These are phyloP conservation scores for Starmerella apicola DNA, from an alignment of 805 yeast genomes.

Conservation along the genomic window DNA sequence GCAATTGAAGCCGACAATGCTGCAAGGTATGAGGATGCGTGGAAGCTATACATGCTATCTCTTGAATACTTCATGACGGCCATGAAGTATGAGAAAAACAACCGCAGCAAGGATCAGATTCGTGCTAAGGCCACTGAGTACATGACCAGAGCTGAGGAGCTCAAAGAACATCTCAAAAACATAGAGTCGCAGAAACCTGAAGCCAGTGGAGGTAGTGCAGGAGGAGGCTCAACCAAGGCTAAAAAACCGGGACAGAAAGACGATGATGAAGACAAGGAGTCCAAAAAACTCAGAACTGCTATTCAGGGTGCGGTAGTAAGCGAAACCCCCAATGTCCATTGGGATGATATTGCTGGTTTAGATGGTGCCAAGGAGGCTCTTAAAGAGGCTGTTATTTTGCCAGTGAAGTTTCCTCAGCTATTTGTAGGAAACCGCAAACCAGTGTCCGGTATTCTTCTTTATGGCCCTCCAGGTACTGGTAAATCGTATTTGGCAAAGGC, in stretches of 20 bases:
- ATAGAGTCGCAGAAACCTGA: slow-evolving; percentile 29
- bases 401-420: slow-evolving; percentile 90
- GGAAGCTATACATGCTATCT: slow-evolving; percentile 82
- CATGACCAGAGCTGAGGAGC: slow-evolving; percentile 81
- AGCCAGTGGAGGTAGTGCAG: slow-evolving; percentile 29
- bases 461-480: slow-evolving; percentile 97
- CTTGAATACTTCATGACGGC: slow-evolving; percentile 93
- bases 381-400: slow-evolving; percentile 93
- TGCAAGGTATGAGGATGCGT: slow-evolving; percentile 84
- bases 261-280: slow-evolving; percentile 64
- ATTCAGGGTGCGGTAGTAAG: slow-evolving; percentile 81
- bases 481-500: slow-evolving; percentile 95
- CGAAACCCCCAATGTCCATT: slow-evolving; percentile 82
- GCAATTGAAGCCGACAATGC: slow-evolving; percentile 93
- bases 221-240: slow-evolving; percentile 44
- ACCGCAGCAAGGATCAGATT: slow-evolving; percentile 75
- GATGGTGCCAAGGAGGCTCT: slow-evolving; percentile 92
- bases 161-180: slow-evolving; percentile 77
- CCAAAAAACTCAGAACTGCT: slow-evolving; percentile 81
- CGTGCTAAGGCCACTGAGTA: slow-evolving; percentile 85
- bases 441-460: slow-evolving; percentile 72
- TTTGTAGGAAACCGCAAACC: slow-evolving; percentile 94
- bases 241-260: slow-evolving; percentile 34
- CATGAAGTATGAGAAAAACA: slow-evolving; percentile 84
- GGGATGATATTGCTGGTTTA: slow-evolving; percentile 95